Evolutionary conservation across 352 stramenopile species (phyloP).

Genomic region (Elongisporangium anandrum): DNA sequence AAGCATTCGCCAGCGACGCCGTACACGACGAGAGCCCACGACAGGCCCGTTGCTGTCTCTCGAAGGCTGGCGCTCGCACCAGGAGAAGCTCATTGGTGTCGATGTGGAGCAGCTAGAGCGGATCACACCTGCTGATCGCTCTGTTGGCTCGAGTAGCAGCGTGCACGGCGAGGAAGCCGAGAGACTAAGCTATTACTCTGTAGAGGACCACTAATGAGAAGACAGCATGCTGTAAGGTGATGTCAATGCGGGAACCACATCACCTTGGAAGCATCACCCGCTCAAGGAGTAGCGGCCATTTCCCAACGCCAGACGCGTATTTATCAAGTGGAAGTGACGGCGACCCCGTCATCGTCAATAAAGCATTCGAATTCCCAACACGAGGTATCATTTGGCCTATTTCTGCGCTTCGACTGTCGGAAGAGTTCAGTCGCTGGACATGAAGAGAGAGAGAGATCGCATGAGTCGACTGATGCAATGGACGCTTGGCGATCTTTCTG

Average conservation of each 20-base stretch:
- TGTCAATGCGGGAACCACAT: neutral
- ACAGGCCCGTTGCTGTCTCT: slow-evolving; percentile 27
- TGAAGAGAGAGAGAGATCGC: neutral
- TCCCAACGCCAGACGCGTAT: neutral
- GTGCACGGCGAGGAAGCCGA: neutral
- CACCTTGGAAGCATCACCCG: neutral
- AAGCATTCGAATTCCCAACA: too few relatives aligned
- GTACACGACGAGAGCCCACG: slow-evolving; percentile 4
- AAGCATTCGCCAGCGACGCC: neutral
- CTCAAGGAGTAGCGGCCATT: neutral
- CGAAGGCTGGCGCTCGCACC: slow-evolving; percentile 44
- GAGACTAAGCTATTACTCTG: neutral
- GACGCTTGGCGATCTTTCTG: too few relatives aligned
- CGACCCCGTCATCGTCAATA: neutral
- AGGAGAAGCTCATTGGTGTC: slow-evolving; percentile 35
- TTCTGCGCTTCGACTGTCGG: neutral
- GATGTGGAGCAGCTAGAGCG: neutral
- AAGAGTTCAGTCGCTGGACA: neutral
- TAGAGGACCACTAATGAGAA: neutral
- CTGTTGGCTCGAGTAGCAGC: too few relatives aligned
- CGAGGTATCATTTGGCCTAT: neutral
- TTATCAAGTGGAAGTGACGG: neutral
- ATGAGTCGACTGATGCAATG: too few relatives aligned
- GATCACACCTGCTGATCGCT: neutral
- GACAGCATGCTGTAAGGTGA: too few relatives aligned